Evolutionary conservation across 768 basidiomycete genomes (phyloP).

Genomic region (Kondoa malvinella): DNA sequence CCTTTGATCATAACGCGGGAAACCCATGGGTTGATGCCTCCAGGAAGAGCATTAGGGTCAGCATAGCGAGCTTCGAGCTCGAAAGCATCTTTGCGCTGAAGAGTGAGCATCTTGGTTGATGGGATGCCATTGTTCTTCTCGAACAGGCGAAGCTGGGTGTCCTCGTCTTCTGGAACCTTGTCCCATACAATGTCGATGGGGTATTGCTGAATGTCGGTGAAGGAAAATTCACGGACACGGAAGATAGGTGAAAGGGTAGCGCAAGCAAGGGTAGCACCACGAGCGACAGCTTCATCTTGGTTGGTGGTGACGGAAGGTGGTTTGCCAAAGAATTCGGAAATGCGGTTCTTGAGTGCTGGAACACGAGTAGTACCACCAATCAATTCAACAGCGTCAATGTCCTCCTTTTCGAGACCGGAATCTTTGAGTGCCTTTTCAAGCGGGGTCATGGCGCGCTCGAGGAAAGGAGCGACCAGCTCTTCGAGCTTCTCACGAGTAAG

Average conservation of each 20-base stretch:
- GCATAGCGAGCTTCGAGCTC: slow-evolving; percentile 73
- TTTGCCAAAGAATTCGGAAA: slow-evolving; percentile 73
- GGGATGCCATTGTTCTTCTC: slow-evolving; percentile 67
- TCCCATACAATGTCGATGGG: slow-evolving; percentile 85
- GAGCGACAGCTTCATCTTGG: slow-evolving; percentile 91
- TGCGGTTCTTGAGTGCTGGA: slow-evolving; percentile 73
- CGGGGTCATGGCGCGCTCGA: slow-evolving; percentile 58
- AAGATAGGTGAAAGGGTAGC: slow-evolving; percentile 95
- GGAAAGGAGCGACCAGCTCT: slow-evolving; percentile 51
- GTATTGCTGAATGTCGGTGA: slow-evolving; percentile 70
- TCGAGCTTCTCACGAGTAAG: slow-evolving; percentile 72
- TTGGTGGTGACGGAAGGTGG: slow-evolving; percentile 80
- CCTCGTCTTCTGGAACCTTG: slow-evolving; percentile 59
- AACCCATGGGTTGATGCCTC: slow-evolving; percentile 68
- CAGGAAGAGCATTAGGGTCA: slow-evolving; percentile 53
- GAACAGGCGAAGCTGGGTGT: slow-evolving; percentile 76
- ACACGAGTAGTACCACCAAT: slow-evolving; percentile 86
- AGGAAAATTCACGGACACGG: slow-evolving; percentile 86
- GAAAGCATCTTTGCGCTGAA: slow-evolving; percentile 77
- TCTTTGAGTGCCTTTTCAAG: slow-evolving; percentile 62
- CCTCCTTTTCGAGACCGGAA: slow-evolving; percentile 60
- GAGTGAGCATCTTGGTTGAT: slow-evolving; percentile 86
- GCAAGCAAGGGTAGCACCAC: slow-evolving; percentile 90
- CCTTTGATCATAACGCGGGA: slow-evolving; percentile 63
- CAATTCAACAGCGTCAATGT: slow-evolving; percentile 81